Evolutionary conservation across 108 stramenopile genomes (phyloP).

Genomic region (Nannochloropsis oceanica): DNA sequence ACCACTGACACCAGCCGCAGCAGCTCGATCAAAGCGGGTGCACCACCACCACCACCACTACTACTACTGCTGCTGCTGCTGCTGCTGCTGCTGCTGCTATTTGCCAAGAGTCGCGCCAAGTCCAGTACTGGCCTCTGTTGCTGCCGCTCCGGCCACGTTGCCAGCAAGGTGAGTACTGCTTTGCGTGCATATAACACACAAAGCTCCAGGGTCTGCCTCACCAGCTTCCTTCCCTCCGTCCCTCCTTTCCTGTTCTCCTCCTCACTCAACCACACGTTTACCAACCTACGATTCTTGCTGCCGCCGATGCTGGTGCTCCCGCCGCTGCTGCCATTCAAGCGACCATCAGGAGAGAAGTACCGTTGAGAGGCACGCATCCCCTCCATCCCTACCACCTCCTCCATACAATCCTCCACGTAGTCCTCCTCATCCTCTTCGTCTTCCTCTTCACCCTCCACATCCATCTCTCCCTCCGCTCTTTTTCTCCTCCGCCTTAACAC

Average conservation of each 20-base stretch:
- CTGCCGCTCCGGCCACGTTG: neutral
- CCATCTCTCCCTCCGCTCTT: neutral
- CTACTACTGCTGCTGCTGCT: neutral
- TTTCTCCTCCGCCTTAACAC: constrained; percentile 15
- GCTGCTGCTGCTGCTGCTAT: neutral
- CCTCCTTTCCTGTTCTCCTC: neutral
- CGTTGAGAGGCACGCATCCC: neutral
- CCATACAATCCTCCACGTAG: constrained; percentile 3
- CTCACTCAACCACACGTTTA: neutral
- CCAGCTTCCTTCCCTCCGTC: neutral
- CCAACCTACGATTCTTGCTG: neutral
- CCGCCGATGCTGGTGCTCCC: neutral
- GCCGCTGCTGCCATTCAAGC: neutral
- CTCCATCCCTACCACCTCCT: neutral
- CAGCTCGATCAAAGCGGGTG: neutral
- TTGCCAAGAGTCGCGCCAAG: neutral
- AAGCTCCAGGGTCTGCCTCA: neutral
- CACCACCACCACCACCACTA: neutral
- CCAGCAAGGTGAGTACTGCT: neutral
- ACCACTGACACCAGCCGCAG: no score
- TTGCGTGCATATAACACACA: constrained; percentile 2
- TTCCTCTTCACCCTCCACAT: neutral
- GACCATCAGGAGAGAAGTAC: neutral
- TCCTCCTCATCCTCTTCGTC: constrained; percentile 23
- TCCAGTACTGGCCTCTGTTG: neutral